Conservation (phyloP, 192 early-diverging fungal genomes). For the Coemansia umbellata region DNA sequence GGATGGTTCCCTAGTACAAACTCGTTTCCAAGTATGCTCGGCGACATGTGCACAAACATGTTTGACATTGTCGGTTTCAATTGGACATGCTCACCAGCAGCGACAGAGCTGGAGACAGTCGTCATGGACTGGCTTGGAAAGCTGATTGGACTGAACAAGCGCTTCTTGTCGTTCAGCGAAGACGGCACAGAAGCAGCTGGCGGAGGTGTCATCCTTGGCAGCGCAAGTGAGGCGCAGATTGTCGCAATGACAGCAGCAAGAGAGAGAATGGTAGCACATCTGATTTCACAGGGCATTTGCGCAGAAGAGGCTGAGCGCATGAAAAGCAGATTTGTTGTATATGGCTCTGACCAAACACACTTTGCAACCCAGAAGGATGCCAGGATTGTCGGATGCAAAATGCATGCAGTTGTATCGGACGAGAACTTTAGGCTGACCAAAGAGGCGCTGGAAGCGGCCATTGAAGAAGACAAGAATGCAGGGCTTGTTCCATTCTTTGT, state of each 20-base stretch:
- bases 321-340: slow-evolving; percentile 47
- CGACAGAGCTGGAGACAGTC: slow-evolving; percentile 55
- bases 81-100: slow-evolving; percentile 50
- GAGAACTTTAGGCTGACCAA: slow-evolving; percentile 21
- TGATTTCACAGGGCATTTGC: not conserved
- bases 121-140: slow-evolving; percentile 54
- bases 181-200: slow-evolving; percentile 27
- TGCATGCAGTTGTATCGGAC: slow-evolving; percentile 37
- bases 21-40: slow-evolving; percentile 51
- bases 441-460: slow-evolving; percentile 27
- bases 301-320: slow-evolving; percentile 13
- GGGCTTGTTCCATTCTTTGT: slow-evolving; percentile 56
- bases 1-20: slow-evolving; percentile 50
- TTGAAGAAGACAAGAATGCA: slow-evolving; percentile 34
- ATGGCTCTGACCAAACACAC: slow-evolving; percentile 56
- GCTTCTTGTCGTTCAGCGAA: slow-evolving; percentile 27
- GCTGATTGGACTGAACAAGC: slow-evolving; percentile 45
- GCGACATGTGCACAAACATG: slow-evolving; percentile 58
- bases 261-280: slow-evolving; percentile 20
- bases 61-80: slow-evolving; percentile 48
- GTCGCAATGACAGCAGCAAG: slow-evolving; percentile 53
- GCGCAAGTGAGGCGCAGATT: slow-evolving; percentile 50
- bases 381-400: slow-evolving; percentile 40
- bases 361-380: slow-evolving; percentile 44
- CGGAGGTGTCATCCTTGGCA: slow-evolving; percentile 57